A percentile compares a stretch with the other conserved stretches of the same genome.
These are phyloP conservation scores for Vitis hybrid DNA, from an alignment of 177 flowering plant species.

Conservation along the genomic window DNA sequence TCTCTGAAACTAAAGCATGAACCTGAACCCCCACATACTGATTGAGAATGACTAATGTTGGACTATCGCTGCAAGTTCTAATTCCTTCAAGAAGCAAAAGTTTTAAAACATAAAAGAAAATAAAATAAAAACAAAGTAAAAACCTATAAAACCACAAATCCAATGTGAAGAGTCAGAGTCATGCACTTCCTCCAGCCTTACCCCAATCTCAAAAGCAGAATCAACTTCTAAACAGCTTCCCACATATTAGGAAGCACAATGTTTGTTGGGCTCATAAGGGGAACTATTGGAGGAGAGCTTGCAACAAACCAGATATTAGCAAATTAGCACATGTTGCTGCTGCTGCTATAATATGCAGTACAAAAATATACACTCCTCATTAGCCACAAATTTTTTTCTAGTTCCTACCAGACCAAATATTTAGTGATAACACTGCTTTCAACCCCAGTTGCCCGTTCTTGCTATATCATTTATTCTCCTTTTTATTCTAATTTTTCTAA, in stretches of 20 bases:
- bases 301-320: background rate
- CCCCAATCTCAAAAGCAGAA: background rate
- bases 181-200: no score
- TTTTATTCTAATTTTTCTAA: background rate
- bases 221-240: background rate
- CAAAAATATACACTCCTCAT: background rate
- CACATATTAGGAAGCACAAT: background rate
- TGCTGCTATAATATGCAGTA: no score
- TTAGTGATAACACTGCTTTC: background rate
- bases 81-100: no score
- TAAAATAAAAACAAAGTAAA: no score
- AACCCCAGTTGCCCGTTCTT: background rate
- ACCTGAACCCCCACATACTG: no score
- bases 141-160: no score
- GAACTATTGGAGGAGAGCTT: background rate
- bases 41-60: no score
- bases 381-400: background rate
- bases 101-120: no score
- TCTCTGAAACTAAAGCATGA: no score
- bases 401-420: background rate
- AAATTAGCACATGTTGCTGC: background rate
- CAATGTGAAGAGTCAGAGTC: no score
- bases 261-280: background rate
- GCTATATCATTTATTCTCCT: background rate
- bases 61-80: no score